A percentile compares a stretch with the other conserved stretches of the same genome.
phyloP scores from a whole-genome alignment of 2,329 filamentous ascomycete genomes.

The Beauveria australis region DNA sequence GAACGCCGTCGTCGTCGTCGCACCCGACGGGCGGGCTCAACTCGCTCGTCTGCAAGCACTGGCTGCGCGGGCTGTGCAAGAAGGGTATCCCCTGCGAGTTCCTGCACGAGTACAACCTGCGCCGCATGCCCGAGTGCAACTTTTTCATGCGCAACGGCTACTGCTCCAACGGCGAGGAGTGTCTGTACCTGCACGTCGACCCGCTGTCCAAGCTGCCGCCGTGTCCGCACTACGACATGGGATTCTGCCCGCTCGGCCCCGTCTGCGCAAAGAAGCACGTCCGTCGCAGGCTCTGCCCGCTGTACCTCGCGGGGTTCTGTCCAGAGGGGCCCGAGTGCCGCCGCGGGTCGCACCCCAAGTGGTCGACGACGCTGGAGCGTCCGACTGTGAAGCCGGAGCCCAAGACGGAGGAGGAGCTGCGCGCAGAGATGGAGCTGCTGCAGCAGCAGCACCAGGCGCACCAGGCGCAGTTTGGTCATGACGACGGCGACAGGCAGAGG shows the following conservation, averaged over 20 bases:
- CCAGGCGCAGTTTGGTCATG: constrained; percentile 23
- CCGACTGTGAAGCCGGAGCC: constrained; percentile 62
- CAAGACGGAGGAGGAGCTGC: constrained; percentile 38
- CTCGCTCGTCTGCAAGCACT: constrained; percentile 95
- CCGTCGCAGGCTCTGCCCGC: constrained; percentile 69
- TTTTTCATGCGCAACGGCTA: constrained; percentile 91
- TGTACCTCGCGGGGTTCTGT: constrained; percentile 91
- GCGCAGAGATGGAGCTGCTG: constrained; percentile 25
- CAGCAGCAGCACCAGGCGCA: constrained; percentile 30
- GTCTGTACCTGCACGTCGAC: constrained; percentile 84
- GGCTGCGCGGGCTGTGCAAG: constrained; percentile 93
- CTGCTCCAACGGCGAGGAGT: constrained; percentile 95
- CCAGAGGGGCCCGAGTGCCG: constrained; percentile 70
- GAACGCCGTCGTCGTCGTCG: constrained; percentile 18
- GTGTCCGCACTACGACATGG: constrained; percentile 86
- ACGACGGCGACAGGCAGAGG: constrained; percentile 24
- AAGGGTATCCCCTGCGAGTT: constrained; percentile 97
- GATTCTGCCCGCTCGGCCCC: constrained; percentile 88
- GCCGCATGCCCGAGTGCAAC: constrained; percentile 97
- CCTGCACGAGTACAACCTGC: constrained; percentile 94
- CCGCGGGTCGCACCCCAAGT: constrained; percentile 74
- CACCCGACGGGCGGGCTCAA: constrained; percentile 52
- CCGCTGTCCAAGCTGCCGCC: constrained; percentile 70
- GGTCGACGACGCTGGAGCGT: constrained; percentile 68
- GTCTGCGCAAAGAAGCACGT: constrained; percentile 84